Evolutionary conservation across 441 rosid genomes (phyloP), one percentile per base, ranked within the genome.

Genomic region (Francoa sonchifolia): DNA sequence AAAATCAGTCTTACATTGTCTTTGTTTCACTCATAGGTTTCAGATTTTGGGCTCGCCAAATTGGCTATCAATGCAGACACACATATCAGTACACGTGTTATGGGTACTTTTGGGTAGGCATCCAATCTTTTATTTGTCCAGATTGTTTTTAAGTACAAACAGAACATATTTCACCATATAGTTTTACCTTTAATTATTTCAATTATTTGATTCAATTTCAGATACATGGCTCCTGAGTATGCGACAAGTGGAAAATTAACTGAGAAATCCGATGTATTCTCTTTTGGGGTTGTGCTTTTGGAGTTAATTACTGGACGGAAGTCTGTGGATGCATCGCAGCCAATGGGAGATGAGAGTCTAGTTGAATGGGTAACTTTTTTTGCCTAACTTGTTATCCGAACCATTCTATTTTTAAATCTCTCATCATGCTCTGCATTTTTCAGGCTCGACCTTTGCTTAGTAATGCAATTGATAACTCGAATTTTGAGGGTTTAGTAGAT

Each of bases 21-120:
- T 12, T 39, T n/a, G 36, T 60, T 43, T 18, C 39, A 40, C n/a
- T 50, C 37, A 8, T 72, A 90, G 98, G 98, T 90, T 73, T 70
- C 94, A n/a, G 98, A 90, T 55, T 90, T 90, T 52, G 98, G 98
- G 45, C 89, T 85, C 37, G 98, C 98, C 51, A 90, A 85, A 65
- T 64, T 90, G 68, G 94, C 87, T 54, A 73, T 76, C 4, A 96
- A 90, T 42, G 74, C 79, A 44, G 62, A 82, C 66, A 76, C 94
- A 5, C 98, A 85, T 46, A 57, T 90, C 43, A 76, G 93, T 19
- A 90, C 98, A n/a, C 85, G 98, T 0, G 96, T 90, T 50, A 85
- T 90, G 93, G 98, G 98, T 59, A 90, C 98, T 46, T 90, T 90
- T 32, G 98, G 94, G 98, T 90, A 71, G 44, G 79, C 44, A 43